phyloP scores from a whole-genome alignment of 2,329 filamentous ascomycete genomes.

The Nothophaeocryptopus gaeumannii region DNA sequence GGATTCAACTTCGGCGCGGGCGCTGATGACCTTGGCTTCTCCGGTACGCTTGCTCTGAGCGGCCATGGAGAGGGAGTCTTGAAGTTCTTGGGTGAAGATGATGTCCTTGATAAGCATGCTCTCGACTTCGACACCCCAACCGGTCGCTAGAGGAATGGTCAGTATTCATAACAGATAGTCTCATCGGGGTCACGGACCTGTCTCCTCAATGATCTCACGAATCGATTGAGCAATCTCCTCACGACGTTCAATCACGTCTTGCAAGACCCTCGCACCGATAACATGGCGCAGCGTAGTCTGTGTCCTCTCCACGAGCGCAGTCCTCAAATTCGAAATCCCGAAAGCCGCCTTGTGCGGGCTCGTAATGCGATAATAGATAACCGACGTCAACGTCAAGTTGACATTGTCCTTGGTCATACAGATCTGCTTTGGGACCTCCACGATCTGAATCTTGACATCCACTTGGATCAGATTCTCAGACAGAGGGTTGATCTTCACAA shows the following conservation, averaged over 20 bases:
- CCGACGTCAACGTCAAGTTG: slow-evolving; percentile 85
- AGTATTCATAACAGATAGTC: too few species aligned
- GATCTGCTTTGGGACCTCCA: slow-evolving; percentile 90
- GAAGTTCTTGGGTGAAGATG: slow-evolving; percentile 91
- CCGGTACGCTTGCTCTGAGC: slow-evolving; percentile 98
- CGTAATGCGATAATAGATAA: slow-evolving; percentile 98
- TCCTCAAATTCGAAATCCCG: slow-evolving; percentile 88
- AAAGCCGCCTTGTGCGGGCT: slow-evolving; percentile 96
- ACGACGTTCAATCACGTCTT: slow-evolving; percentile 96
- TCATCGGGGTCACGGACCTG: slow-evolving; percentile 36
- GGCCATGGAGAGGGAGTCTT: slow-evolving; percentile 96
- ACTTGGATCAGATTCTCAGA: slow-evolving; percentile 86
- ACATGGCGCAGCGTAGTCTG: slow-evolving; percentile 97
- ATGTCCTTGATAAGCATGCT: slow-evolving; percentile 99
- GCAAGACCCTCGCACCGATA: slow-evolving; percentile 88
- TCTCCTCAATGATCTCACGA: slow-evolving; percentile 95
- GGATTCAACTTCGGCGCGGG: slow-evolving; percentile 91
- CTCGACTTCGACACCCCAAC: slow-evolving; percentile 95
- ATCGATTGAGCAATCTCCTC: slow-evolving; percentile 96
- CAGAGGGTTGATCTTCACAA: slow-evolving; percentile 95
- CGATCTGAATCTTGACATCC: slow-evolving; percentile 99
- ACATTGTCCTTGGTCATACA: slow-evolving; percentile 99
- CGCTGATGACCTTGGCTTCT: slow-evolving; percentile 97
- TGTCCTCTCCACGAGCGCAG: slow-evolving; percentile 95
- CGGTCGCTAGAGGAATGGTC: slow-evolving; percentile 53